phyloP scores from a whole-genome alignment of 202 grass and related monocot genomes.

The Zizania palustris region DNA sequence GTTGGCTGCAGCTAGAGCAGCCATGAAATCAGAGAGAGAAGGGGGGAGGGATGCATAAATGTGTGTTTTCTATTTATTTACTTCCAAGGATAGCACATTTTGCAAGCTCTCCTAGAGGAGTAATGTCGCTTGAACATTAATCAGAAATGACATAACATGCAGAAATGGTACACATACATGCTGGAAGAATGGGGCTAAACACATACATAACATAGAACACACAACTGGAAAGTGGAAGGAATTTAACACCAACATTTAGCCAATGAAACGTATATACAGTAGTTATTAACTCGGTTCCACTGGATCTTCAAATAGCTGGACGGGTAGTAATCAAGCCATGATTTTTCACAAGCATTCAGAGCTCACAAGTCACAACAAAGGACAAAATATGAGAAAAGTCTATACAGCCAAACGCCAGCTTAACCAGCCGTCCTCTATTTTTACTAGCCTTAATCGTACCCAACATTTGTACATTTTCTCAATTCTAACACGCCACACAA shows the following conservation, averaged over 20 bases:
- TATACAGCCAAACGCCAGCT: constrained; percentile 70
- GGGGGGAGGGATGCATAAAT: too few species aligned
- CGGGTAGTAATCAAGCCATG: constrained; percentile 53
- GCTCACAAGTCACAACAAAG: constrained; percentile 48
- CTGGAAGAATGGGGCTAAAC: neutral
- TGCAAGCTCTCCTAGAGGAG: neutral
- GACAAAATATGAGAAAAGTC: constrained; percentile 48
- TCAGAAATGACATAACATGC: neutral
- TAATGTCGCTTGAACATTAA: neutral
- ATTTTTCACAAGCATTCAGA: constrained; percentile 66
- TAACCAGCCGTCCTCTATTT: constrained; percentile 48
- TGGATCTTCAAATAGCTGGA: constrained; percentile 44
- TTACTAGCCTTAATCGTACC: constrained; percentile 68
- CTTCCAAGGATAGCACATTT: neutral
- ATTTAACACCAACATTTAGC: neutral
- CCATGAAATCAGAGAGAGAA: neutral
- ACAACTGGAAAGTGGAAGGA: neutral
- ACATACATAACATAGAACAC: neutral
- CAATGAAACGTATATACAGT: neutral
- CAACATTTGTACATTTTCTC: constrained; percentile 67
- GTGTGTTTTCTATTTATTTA: neutral
- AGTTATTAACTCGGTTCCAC: constrained; percentile 1
- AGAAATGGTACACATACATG: neutral
- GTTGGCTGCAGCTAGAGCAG: neutral
- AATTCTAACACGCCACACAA: constrained; percentile 51